Conservation (phyloP, 371 early-diverging fungal species). For the Lichtheimia ornata region DNA sequence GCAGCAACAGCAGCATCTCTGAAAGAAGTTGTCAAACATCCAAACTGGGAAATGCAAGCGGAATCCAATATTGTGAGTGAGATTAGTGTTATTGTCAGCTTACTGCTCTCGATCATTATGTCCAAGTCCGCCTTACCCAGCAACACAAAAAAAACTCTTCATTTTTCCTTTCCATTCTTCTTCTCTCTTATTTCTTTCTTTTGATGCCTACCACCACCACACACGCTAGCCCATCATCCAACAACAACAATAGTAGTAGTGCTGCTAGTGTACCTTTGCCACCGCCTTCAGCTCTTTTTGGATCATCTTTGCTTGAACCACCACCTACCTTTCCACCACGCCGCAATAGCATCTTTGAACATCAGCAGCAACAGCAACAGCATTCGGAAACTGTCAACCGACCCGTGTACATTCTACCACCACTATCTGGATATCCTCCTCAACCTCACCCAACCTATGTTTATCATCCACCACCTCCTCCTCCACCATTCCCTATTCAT, state of each 20-base stretch:
- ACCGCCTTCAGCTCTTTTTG: constrained; percentile 31
- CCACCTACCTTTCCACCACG: not conserved
- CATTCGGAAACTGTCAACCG: constrained; percentile 9
- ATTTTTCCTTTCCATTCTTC: not conserved
- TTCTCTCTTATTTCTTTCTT: constrained; percentile 11
- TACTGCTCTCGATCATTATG: no score
- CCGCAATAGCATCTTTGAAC: not conserved
- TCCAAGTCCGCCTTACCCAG: not conserved
- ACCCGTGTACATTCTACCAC: constrained; percentile 42
- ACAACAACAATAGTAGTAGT: not conserved
- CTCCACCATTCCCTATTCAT: constrained; percentile 4
- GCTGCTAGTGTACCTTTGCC: constrained; percentile 15
- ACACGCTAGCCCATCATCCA: constrained; percentile 2
- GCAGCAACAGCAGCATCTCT: no score
- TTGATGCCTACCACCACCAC: not conserved
- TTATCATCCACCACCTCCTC: constrained; percentile 12
- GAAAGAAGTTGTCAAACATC: no score
- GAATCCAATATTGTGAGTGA: no score
- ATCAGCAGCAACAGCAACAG: not conserved
- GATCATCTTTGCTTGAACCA: constrained; percentile 12
- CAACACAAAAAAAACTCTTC: constrained; percentile 2
- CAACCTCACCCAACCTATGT: constrained; percentile 15
- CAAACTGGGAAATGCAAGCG: no score
- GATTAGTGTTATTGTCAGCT: no score
- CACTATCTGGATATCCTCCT: constrained; percentile 40